phyloP scores from a whole-genome alignment of 139 green algal genomes.

The Ettlia oleoabundans region DNA sequence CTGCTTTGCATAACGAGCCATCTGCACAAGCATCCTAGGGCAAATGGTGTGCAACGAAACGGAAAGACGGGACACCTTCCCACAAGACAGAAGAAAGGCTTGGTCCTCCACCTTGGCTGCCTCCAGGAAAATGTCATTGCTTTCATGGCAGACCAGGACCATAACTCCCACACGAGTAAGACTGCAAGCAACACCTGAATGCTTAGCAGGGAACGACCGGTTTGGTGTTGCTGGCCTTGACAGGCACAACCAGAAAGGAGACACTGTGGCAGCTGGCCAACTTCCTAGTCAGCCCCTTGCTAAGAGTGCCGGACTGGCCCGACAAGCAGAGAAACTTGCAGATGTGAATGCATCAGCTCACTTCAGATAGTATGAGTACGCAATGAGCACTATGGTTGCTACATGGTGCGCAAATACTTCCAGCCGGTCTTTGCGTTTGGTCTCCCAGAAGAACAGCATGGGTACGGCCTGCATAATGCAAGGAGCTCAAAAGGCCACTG shows the following conservation, averaged over 20 bases:
- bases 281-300: no score
- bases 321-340: background rate
- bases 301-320: background rate
- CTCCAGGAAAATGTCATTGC: conserved; percentile 91
- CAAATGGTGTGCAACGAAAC: background rate
- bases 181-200: no score
- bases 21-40: conserved; percentile 41
- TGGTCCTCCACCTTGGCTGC: conserved; percentile 1
- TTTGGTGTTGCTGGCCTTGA: no score
- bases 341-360: background rate
- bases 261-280: no score
- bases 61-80: background rate
- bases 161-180: conserved; percentile 82
- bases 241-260: no score
- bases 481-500: no score
- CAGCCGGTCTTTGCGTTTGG: conserved; percentile 82
- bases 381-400: conserved; percentile 78
- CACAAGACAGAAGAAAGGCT: background rate
- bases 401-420: conserved; percentile 86
- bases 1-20: conserved; percentile 66
- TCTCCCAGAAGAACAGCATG: conserved; percentile 68
- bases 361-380: conserved; percentile 70
- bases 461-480: conserved; percentile 56
- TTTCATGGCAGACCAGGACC: conserved; percentile 86
- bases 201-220: no score